Conservation (phyloP, 116 monocot species). For the Posidonia oceanica region DNA sequence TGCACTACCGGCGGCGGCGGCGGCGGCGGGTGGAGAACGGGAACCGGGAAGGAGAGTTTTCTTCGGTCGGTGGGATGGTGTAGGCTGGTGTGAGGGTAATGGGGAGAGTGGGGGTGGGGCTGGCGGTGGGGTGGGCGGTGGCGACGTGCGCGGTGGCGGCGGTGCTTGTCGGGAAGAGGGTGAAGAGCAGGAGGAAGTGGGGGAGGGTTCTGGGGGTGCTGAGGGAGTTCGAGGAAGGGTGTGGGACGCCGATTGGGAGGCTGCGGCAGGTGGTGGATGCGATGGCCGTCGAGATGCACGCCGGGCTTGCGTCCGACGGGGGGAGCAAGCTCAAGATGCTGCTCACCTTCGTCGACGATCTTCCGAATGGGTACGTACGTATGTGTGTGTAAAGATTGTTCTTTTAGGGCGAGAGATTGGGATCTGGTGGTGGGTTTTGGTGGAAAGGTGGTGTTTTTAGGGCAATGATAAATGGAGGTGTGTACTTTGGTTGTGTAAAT, state of each 20-base stretch:
- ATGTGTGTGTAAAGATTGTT: neutral
- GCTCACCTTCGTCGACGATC: constrained; percentile 54
- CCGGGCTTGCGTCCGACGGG: constrained; percentile 74
- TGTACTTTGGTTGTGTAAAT: neutral
- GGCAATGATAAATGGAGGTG: neutral
- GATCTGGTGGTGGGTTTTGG: neutral
- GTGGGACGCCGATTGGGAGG: constrained; percentile 35
- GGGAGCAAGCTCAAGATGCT: constrained; percentile 96
- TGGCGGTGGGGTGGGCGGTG: constrained; percentile 55
- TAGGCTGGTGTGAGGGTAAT: constrained; percentile 9
- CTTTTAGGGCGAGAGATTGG: neutral
- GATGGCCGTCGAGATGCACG: constrained; percentile 54
- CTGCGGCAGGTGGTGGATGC: constrained; percentile 54
- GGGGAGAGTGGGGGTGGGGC: constrained; percentile 32
- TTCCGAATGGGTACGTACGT: constrained; percentile 55
- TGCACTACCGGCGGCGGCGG: no score
- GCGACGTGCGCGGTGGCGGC: constrained; percentile 57
- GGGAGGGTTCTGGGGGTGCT: constrained; percentile 33
- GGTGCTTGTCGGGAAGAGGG: constrained; percentile 43
- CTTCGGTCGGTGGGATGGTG: neutral
- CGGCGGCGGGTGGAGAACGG: no score
- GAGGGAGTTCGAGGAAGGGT: constrained; percentile 58
- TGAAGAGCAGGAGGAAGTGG: constrained; percentile 45
- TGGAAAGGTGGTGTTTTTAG: neutral
- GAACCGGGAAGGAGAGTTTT: neutral